Evolutionary conservation across 2,329 filamentous ascomycete species (phyloP), one percentile per base, ranked within the genome.

Genomic region (Ramularia endophylla): DNA sequence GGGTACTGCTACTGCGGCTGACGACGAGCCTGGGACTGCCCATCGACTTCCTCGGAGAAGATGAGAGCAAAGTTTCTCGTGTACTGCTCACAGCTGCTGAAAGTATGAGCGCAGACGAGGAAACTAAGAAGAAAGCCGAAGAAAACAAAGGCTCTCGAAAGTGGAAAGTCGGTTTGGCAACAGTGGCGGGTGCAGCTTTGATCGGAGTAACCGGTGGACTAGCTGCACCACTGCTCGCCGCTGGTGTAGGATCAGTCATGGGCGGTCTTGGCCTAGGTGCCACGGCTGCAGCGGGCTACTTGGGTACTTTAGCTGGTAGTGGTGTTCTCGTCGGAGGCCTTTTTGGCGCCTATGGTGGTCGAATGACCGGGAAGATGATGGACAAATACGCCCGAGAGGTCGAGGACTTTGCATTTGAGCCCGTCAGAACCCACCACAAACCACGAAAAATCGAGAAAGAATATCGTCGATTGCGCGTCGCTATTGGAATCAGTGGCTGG

Each of bases 271-370:
- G 87, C 2, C 72, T 95, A 1, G 81, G 83, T 13, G 75, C 81
- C 1, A 81, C 81, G 2, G 80, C 82, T 16, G 83, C 87, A 8
- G 87, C 88, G 15, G 80, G 80, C 1, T 79, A 95, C 39, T 69
- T 97, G 1, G 90, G 89, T 8, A 75, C 81, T 13, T 73, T 95
- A 57, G 84, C 87, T 2, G 82, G 89, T 27, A 92, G 84, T 47
- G 78, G 82, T 4, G 76, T 92, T 12, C 71, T 88, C 30, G 83
- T 95, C 20, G 90, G 89, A 12, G 80, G 84, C 27, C 69, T 97
- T 28, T 95, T 97, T 57, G 92, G 92, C 7, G 86, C 92, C n/a
- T 95, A 94, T 59, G 85, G 85, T 31, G 81, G 83, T 1, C 78
- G 82, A 27, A 89, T 94, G 73, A 85, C 85, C 0, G 80, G 81